These are phyloP conservation scores for Fusarium musae DNA, from an alignment of 2,329 filamentous ascomycete genomes.

Conservation along the genomic window DNA sequence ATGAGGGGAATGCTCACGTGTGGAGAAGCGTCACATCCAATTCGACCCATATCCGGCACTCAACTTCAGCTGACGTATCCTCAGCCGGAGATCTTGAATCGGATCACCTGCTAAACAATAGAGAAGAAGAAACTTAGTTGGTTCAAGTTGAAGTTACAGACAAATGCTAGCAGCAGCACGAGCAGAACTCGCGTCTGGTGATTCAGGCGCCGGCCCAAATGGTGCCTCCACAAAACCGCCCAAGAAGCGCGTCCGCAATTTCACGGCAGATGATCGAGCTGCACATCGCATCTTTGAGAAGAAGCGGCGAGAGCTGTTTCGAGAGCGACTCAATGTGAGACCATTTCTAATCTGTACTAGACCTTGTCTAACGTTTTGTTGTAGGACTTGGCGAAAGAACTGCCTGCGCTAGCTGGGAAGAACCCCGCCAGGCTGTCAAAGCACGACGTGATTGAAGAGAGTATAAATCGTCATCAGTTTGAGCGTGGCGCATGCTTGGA, in stretches of 20 bases:
- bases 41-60: neutral
- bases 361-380: neutral
- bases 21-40: neutral
- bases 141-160: neutral
- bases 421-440: conserved; percentile 54
- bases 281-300: conserved; percentile 55
- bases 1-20: conserved; percentile 9
- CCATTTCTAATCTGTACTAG: rapidly evolving
- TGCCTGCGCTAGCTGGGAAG: conserved; percentile 48
- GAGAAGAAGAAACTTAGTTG: rapidly evolving
- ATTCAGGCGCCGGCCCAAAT: neutral
- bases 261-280: conserved; percentile 54
- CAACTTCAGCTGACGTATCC: neutral
- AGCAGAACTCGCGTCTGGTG: conserved; percentile 11
- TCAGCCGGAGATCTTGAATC: neutral
- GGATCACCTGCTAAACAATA: neutral
- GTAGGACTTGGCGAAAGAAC: conserved; percentile 51
- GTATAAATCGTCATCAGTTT: conserved; percentile 46
- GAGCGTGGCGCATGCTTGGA: conserved; percentile 37
- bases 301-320: conserved; percentile 55
- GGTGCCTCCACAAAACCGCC: conserved; percentile 3
- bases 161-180: conserved; percentile 14
- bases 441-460: conserved; percentile 52
- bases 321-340: conserved; percentile 50
- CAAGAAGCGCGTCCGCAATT: conserved; percentile 53